Percentiles rank a stretch among this genome's conserved stretches.
Conservation (phyloP, 306 rosid genomes). For the Sesbania bispinosa region DNA sequence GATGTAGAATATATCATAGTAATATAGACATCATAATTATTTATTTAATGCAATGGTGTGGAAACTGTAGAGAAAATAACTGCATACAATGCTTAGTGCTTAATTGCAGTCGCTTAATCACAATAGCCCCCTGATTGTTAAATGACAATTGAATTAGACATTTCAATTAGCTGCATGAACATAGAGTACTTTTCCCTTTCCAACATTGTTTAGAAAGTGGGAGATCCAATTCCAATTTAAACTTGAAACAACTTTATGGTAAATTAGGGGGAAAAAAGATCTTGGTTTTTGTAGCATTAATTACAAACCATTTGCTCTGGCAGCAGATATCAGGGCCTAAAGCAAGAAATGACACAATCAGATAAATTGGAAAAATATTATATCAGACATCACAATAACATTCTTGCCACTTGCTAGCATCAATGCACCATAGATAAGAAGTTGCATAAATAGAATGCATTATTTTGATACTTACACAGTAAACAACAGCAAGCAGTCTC, state of each 20-base stretch:
- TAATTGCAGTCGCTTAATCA: neutral
- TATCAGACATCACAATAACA: neutral
- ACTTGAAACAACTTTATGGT: neutral
- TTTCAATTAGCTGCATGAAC: neutral
- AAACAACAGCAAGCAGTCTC: slow-evolving; percentile 37
- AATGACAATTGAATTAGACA: neutral
- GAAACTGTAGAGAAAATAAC: neutral
- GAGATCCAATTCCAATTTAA: neutral
- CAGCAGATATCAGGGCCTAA: neutral
- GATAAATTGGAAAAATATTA: too few species aligned
- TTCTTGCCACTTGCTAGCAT: neutral
- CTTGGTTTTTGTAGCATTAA: neutral
- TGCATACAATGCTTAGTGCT: neutral
- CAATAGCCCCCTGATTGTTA: neutral
- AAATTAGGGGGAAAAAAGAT: neutral
- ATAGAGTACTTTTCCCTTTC: neutral
- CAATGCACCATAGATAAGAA: neutral
- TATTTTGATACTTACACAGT: slow-evolving; percentile 37
- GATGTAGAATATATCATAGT: neutral
- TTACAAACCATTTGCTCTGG: neutral
- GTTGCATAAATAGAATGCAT: neutral
- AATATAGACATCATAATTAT: neutral
- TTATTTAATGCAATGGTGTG: neutral
- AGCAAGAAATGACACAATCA: neutral
- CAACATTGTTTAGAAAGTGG: neutral